Base-by-base conservation (phyloP, 371 early-diverging fungal species). In the Actinomortierella ambigua region DNA sequence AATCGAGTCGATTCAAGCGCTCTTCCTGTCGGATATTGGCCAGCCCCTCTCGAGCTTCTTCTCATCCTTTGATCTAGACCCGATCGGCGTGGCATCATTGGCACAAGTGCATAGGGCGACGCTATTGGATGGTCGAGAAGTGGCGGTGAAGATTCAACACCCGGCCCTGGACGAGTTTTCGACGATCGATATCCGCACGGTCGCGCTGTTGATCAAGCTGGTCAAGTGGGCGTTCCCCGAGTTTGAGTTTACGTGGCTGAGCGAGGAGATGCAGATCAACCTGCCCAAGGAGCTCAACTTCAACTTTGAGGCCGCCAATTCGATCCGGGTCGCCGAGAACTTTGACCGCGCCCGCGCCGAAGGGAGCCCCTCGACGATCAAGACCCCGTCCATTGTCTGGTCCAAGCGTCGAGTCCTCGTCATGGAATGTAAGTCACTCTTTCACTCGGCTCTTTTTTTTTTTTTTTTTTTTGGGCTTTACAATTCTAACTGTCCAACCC, bases 71-170 rank as follows among this genome's bases (percentile, higher is more conserved):
- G 93, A 95, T 50, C 80, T 85, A 57, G 68, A 59, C 6, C 95
- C 95, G 0, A 69, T 95, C 3, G 95, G 95, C 13, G 91, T 90
- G 0, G 95, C 95, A 2, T 93, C 93, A 1, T 75, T 94, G 50
- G 95, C 95, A 0, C 95, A 95, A 49, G 95, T 95, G 1, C 95
- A 95, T 59, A 80, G 80, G 17, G 95, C 92, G 0, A 79, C 69
- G 34, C 70, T 93, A n/a, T 66, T 81, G 39, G 59, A 73, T 23
- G 88, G 81, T 14, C 70, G 81, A 7, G 82, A 81, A 34, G 96
- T 95, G 2, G 98, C 97, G 1, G 92, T 97, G 64, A 97, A 97
- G 76, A 71, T 96, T 22, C 97, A 97, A 68, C 96, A 97, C 63
- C 93, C 93, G 0, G 77, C 83, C 42, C 77, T 97, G 27, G 84